Conservation (phyloP, 192 early-diverging fungal species). For the Linnemannia exigua region DNA sequence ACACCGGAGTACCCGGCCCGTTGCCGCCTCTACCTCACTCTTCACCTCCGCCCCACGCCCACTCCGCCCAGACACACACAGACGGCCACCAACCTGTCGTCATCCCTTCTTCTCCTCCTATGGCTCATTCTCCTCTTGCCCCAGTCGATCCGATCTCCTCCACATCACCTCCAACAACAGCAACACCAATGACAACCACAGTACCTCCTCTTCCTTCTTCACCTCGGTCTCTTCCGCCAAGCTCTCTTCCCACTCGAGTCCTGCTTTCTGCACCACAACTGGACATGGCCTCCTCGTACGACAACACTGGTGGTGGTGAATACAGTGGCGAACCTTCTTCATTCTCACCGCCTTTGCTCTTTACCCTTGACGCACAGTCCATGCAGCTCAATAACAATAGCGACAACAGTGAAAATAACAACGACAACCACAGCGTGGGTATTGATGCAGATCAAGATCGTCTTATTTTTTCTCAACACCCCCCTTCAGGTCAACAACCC, state of each 20-base stretch:
- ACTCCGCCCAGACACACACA: background rate
- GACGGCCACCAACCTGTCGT: background rate
- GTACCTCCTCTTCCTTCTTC: background rate
- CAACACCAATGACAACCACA: background rate
- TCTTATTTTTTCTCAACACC: background rate
- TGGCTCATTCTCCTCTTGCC: background rate
- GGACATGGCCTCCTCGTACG: background rate
- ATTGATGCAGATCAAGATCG: background rate
- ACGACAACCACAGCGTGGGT: background rate
- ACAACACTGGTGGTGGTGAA: background rate
- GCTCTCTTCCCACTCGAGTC: background rate
- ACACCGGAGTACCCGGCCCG: conserved; percentile 6
- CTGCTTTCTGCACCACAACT: background rate
- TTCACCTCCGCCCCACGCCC: background rate
- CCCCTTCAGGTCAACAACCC: background rate
- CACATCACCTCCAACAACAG: background rate
- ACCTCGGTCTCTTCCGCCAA: too few species aligned
- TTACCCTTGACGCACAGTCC: background rate
- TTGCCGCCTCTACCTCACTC: too few species aligned
- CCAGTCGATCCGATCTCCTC: background rate
- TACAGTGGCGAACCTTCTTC: background rate
- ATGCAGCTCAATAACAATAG: background rate
- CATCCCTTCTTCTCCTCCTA: background rate
- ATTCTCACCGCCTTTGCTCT: background rate
- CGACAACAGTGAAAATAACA: background rate